Evolutionary conservation across 148 eudicot genomes (phyloP), one percentile per base, ranked within the genome.

Genomic region (Drosera capensis): DNA sequence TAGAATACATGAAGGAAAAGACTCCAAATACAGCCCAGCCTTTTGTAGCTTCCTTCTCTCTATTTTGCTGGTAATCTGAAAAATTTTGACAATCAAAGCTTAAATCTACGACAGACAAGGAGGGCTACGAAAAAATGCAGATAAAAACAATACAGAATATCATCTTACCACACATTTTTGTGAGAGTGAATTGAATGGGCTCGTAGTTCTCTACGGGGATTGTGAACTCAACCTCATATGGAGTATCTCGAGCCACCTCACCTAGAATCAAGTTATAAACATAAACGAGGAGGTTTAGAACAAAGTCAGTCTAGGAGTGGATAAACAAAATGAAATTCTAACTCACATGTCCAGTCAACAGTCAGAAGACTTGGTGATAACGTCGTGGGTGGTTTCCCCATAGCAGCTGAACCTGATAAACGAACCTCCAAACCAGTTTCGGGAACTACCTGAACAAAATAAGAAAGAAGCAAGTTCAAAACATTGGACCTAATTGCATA

Each of bases 21-120:
- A 87, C 62, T 56, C 96, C 96, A 65, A 77, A 87, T 53, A 64
- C 57, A 58, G 94, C 83, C 94, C 96, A 87, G 68, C 96, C 94
- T 71, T 55, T 66, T 14, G 60, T 62, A 36, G 78, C 58, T 40
- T 58, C 66, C 26, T 67, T 77, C 42, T 63, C 71, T 45, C 53
- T 58, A 55, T 36, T 54, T 58, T 87, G 96, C 40, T 23, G 58
- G 48, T 64, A 65, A 42, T 67, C 96, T 87, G 77, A 60, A 57
- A 51, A 57, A 25, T 34, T 17, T 17, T 26, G 29, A 39, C 25
- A 46, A 23, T 29, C 29, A 38, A 51, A 40, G 49, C 34, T 17
- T 8, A 50, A 20, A 20, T 44, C 20, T 46, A 21, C 0, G 16
- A 25, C 31, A 26, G 29, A 19, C 7, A 31, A 23, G 21, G 18